Evolutionary conservation across 2,329 filamentous ascomycete genomes (phyloP), one percentile per base, ranked within the genome.

Genomic region (Cladosporium sp.): DNA sequence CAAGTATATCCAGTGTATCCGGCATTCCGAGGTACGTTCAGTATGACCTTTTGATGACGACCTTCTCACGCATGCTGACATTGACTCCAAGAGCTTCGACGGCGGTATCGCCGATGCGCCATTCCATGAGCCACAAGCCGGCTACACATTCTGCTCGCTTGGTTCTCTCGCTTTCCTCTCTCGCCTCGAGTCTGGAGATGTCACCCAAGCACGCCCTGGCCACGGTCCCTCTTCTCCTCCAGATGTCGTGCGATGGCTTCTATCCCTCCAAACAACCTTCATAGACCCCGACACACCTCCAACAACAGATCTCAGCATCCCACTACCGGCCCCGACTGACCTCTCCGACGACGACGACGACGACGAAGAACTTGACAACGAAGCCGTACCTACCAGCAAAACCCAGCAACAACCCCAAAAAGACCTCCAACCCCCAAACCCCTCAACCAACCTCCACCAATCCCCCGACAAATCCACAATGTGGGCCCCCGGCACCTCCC

Each of bases 111-210:
- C 89, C 2, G 92, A 96, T 76, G 88, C 87, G 41, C 88, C 89
- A 0, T 88, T 88, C 67, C 89, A 93, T 67, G 93, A 97, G 80
- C 90, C 92, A 38, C 93, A 97, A 74, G 91, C 92, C 71, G 95
- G 95, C 24, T 94, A 96, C 77, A 93, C 92, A 11, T 97, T 93
- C 81, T 97, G 93, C 78, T 93, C 90, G 8, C 85, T 97, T 64
- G 88, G 87, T 12, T 90, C 92, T 4, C 81, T 98, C 5, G 86
- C 87, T 1, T 86, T 97, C 59, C 83, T 97, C n/a, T 86, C 87
- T 67, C 86, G 88, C 12, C 83, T 90, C 1, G 79, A 82, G n/a
- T 2, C 64, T 26, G 64, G 58, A 8, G 3, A 21, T 44, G 11
- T 34, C 44, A 21, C 55, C 68, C 58, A 6, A 66, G 51, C 55